Percentiles rank a stretch among this genome's conserved stretches.
These are phyloP conservation scores for Curvularia spicifera DNA, from an alignment of 2,329 filamentous ascomycete species.

Conservation along the genomic window DNA sequence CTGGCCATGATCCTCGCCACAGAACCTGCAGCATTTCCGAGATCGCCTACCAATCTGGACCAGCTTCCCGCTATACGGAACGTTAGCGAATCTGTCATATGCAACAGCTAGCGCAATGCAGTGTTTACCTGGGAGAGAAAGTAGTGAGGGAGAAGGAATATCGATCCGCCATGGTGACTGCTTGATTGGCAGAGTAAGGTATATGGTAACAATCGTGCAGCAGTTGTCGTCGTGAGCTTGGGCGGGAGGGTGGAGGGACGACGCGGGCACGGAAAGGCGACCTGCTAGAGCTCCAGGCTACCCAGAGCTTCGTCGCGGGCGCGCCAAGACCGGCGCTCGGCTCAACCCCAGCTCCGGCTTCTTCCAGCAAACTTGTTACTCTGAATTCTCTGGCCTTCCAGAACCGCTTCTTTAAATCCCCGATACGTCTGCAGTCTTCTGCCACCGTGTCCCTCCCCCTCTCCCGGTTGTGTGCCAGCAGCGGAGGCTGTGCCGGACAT, in stretches of 20 bases:
- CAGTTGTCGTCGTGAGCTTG: constrained; percentile 7
- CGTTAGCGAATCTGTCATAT: constrained; percentile 55
- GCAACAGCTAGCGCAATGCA: constrained; percentile 22
- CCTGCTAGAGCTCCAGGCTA: constrained; percentile 46
- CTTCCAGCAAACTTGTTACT: constrained; percentile 12
- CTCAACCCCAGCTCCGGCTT: constrained; percentile 19
- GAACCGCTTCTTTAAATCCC: constrained; percentile 24
- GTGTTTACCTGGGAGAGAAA: constrained; percentile 93
- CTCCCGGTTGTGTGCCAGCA: constrained; percentile 25
- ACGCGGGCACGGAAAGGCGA: constrained; percentile 27
- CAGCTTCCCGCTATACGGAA: constrained; percentile 81
- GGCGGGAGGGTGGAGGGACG: constrained; percentile 20
- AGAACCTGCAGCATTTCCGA: background rate
- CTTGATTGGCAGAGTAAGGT: constrained; percentile 3
- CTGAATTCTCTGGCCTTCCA: constrained; percentile 25
- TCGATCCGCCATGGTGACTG: constrained; percentile 82
- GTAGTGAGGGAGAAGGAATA: constrained; percentile 99
- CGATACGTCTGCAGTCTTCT: constrained; percentile 20
- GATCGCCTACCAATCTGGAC: constrained; percentile 84
- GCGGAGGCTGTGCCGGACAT: constrained; percentile 28
- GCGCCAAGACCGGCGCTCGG: constrained; percentile 28
- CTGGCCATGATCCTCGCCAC: background rate
- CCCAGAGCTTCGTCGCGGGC: constrained; percentile 28
- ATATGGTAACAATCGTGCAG: constrained; percentile 7
- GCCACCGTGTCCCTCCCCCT: constrained; percentile 43